Base-by-base conservation (phyloP, 176 grass and related monocot species). In the Guadua angustifolia region DNA sequence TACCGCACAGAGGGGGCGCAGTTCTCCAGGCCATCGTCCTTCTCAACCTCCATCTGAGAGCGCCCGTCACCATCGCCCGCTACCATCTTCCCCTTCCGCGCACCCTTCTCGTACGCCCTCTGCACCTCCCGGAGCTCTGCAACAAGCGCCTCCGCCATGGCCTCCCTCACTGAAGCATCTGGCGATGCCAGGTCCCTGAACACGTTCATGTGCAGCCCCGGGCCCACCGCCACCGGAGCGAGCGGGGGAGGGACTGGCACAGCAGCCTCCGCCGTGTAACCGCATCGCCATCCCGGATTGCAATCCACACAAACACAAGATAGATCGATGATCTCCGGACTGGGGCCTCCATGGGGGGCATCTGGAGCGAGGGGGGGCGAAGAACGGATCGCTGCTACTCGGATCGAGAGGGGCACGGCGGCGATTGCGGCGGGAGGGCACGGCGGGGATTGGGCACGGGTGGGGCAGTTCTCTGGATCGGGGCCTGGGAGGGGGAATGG, bases 21-120 rank as follows among this genome's bases (percentile, higher is more conserved):
- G 66, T 95, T 91, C 13, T 95, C 93, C 83, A 99, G 80, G 7
- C 93, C 96, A 71, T 95, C 96, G 13, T 95, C 86, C 79, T 99
- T 95, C 89, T 95, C 90, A 0, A 93, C 93, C 74, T 95, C 93
- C 88, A 99, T 85, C 24, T 89, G 82, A 46, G 73, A 49, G 2
- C 67, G 3, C 9, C 58, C 75, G 3, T 82, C 87, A 2, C 44
- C 38, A 55, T 72, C 73, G 9, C 24, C 77, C 7, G 7, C 87
- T 21, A 76, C 86, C 12, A 38, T 84, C 17, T 80, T 87, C 69
- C 47, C 65, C 50, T 92, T 88, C 10, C 57, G 35, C 25, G 44
- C 80, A 43, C 13, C 18, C 74, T 89, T 81, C 78, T 94, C 93
- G 62, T 90, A 84, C 21, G 75, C 77, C 70, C 38, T 94, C 88